Percentiles rank a stretch among this genome's conserved stretches.
Evolutionary conservation across 306 rosid species (phyloP).

Genomic region (Trifolium subterraneum): DNA sequence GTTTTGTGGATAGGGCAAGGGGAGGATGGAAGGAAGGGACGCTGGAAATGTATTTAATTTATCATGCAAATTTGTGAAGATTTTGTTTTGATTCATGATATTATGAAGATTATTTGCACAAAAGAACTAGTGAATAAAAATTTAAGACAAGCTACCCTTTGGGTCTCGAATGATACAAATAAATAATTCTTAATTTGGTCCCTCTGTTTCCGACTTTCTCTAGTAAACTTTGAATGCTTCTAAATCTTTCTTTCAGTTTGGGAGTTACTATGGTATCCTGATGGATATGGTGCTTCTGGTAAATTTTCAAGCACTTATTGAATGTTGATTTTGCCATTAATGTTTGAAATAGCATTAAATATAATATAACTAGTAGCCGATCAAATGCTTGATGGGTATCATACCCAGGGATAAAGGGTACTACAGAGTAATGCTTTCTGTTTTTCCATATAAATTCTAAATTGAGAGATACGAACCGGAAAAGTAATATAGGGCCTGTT

Average conservation of each 20-base stretch:
- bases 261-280: background rate
- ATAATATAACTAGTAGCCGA: conserved; percentile 28
- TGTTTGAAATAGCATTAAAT: conserved; percentile 10
- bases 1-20: conserved; percentile 14
- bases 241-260: conserved; percentile 10
- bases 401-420: background rate
- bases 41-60: conserved; percentile 30
- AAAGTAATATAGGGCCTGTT: background rate
- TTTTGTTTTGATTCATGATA: conserved; percentile 11
- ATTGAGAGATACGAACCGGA: background rate
- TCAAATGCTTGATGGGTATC: conserved; percentile 27
- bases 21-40: conserved; percentile 9
- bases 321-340: conserved; percentile 3
- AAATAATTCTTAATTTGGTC: conserved; percentile 13
- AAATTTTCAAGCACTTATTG: conserved; percentile 18
- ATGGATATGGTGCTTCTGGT: conserved; percentile 6
- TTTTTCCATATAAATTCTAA: conserved; percentile 20
- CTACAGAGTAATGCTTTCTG: background rate
- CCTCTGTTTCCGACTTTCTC: conserved; percentile 5
- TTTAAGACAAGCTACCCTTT: background rate
- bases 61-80: conserved; percentile 14
- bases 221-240: conserved; percentile 18
- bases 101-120: conserved; percentile 29
- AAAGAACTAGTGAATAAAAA: conserved; percentile 9
- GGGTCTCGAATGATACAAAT: conserved; percentile 1